phyloP scores from a whole-genome alignment of 768 basidiomycete genomes.

The Glaciozyma antarctica region DNA sequence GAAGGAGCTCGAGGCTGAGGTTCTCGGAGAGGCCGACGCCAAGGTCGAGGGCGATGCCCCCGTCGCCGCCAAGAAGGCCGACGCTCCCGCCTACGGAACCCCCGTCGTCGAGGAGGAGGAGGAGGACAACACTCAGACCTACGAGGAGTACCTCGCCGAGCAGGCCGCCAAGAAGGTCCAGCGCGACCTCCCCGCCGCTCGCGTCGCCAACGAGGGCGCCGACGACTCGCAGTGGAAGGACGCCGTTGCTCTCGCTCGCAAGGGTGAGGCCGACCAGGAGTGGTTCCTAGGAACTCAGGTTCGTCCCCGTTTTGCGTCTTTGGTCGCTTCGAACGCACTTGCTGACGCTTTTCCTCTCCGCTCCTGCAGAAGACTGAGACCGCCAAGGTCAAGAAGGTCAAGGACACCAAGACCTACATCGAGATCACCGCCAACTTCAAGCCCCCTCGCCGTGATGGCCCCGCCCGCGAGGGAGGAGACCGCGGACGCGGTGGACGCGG shows the following conservation, averaged over 20 bases:
- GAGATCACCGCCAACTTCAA: slow-evolving; percentile 93
- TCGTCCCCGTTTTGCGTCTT: slow-evolving; percentile 25
- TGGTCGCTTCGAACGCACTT: not conserved
- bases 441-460: slow-evolving; percentile 50
- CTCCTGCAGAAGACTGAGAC: slow-evolving; percentile 51
- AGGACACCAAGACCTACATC: slow-evolving; percentile 82
- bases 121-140: slow-evolving; percentile 85
- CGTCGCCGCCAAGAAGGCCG: slow-evolving; percentile 10
- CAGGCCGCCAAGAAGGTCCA: slow-evolving; percentile 53
- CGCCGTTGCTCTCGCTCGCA: slow-evolving; percentile 52
- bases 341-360: not conserved
- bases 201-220: slow-evolving; percentile 71
- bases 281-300: slow-evolving; percentile 89
- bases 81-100: slow-evolving; percentile 13
- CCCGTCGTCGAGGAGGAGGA: slow-evolving; percentile 48
- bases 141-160: slow-evolving; percentile 85
- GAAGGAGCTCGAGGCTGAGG: slow-evolving; percentile 70
- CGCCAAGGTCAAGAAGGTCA: slow-evolving; percentile 58
- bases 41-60: slow-evolving; percentile 30
- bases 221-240: slow-evolving; percentile 43
- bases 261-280: slow-evolving; percentile 54
- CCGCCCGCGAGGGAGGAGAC: slow-evolving; percentile 50
- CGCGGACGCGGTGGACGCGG: slow-evolving; percentile 40
- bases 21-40: slow-evolving; percentile 50
- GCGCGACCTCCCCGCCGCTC: slow-evolving; percentile 57